Evolutionary conservation across 345 rosid species (phyloP), one percentile per base, ranked within the genome.

Genomic region (Limnanthes douglasii): DNA sequence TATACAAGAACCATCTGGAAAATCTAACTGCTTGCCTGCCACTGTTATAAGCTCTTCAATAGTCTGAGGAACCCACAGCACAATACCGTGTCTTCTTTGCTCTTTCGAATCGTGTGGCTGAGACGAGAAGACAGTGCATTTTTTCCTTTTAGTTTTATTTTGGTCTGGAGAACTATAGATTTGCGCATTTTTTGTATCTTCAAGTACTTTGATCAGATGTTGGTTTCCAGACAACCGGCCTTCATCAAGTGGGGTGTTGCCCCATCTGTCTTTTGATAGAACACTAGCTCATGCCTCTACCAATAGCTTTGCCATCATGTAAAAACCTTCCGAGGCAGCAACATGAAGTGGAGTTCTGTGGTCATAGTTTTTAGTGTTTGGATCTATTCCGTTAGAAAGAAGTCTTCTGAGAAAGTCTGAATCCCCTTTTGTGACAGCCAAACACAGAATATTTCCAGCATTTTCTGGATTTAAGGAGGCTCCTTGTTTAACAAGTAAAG

Each of bases 191-290:
- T 54, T 63, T 6, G 78, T 75, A 8, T 32, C 74, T 60, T 75
- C 71, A 0, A 86, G 72, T 64, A 86, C 37, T 19, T 59, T 56
- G 28, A 81, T 72, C 43, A 86, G 54, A 42, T 50, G 62, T 53
- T 50, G 74, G 56, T 72, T 54, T 27, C 94, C 86, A 21, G 61
- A 45, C 3, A 53, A 41, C 5, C 51, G 45, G 6, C 76, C 78
- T 46, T 81, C 94, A 44, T 72, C 84, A 15, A 81, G 41, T 5
- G 94, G 77, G 10, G 71, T 74, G 24, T 75, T 75, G 52, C 94
- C 94, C 96, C 96, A 86, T 56, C 96, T 75, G 43, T 86, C 96
- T 41, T 59, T 81, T 15, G 69, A 53, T 22, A 81, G 45, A 54
- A 81, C 69, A 41, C 69, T 66, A n/a, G 78, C 92, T 52, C 86